Evolutionary conservation across 1,284 basidiomycete genomes (phyloP).

Genomic region (Sanghuangporus sanghuang): DNA sequence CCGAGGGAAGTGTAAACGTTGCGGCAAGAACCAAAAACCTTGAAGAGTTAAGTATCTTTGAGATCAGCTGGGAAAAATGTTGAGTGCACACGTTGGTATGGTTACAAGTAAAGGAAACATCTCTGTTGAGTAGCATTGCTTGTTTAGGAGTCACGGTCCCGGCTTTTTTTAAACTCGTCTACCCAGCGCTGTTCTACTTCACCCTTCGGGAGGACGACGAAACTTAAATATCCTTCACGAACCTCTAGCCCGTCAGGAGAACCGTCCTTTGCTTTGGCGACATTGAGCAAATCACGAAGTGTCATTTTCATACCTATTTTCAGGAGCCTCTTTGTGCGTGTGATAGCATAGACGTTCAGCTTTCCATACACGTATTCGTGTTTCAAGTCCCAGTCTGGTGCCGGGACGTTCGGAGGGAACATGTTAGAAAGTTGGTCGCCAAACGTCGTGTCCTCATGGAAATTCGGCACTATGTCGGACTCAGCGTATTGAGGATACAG

Average conservation of each 20-base stretch:
- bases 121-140: not conserved
- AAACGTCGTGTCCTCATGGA: conserved; percentile 84
- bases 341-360: conserved; percentile 82
- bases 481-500: conserved; percentile 88
- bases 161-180: conserved; percentile 70
- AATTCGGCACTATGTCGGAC: conserved; percentile 84
- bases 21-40: not conserved
- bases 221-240: conserved; percentile 81
- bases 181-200: conserved; percentile 84
- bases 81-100: conserved; percentile 9
- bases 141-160: conserved; percentile 1
- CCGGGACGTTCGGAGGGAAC: conserved; percentile 66
- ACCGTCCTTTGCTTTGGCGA: conserved; percentile 54
- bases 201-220: conserved; percentile 83
- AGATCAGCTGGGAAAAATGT: not conserved
- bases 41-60: not conserved
- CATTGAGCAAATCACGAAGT: conserved; percentile 69
- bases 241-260: conserved; percentile 80
- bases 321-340: conserved; percentile 67
- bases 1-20: not conserved
- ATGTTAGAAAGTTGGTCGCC: conserved; percentile 73
- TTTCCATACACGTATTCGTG: conserved; percentile 68
- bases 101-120: conserved; percentile 12
- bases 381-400: conserved; percentile 73
- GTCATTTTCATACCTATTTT: conserved; percentile 90